Base-by-base conservation (phyloP, 2,329 filamentous ascomycete species). In the Pseudogymnoascus sp. region DNA sequence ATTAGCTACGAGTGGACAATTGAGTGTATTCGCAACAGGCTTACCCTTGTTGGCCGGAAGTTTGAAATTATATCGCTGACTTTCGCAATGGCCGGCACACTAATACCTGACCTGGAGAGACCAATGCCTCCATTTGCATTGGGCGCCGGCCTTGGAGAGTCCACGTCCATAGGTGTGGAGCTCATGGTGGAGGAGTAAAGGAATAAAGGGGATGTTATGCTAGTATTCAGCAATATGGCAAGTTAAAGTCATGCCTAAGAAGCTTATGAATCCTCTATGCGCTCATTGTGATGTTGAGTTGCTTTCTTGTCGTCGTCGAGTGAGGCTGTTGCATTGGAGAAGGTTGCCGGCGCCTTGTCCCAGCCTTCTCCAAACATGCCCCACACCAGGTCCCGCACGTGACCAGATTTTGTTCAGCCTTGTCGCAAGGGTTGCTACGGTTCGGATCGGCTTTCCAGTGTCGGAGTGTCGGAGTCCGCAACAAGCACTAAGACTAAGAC, bases 11-110 rank as follows among this genome's bases (percentile, higher is more conserved):
- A 36, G 45, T 61, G 60, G 60, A 65, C 48, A 65, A 64, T 51
- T 67, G 65, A 64, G 63, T 57, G 14, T 41, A 8, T 16, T 23
- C 14, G 37, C 51, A 34, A 39, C 37, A 28, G 60, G 51, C 77
- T 69, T 77, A 93, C 90, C 82, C 92, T 92, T 57, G 88, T 88
- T 6, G 93, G 91, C 61, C 90, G 83, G 74, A 91, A 96, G 63
- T 83, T 86, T 39, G 85, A 81, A 69, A 96, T 88, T 69, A 95
- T 82, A 71, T 96, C 91, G 71, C 85, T 83, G 63, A 96, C 83
- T 73, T 90, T 90, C 11, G 88, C 85, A 5, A 83, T 83, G 64
- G 66, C 57, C 11, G 67, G 65, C 11, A 71, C 71, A 34, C 48
- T 67, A 19, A 65, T 62, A 21, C 66, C 65, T 25, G 63, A 37